Evolutionary conservation across 192 early-diverging fungal species (phyloP), one percentile per base, ranked within the genome.

Genomic region (Coemansia sp.): DNA sequence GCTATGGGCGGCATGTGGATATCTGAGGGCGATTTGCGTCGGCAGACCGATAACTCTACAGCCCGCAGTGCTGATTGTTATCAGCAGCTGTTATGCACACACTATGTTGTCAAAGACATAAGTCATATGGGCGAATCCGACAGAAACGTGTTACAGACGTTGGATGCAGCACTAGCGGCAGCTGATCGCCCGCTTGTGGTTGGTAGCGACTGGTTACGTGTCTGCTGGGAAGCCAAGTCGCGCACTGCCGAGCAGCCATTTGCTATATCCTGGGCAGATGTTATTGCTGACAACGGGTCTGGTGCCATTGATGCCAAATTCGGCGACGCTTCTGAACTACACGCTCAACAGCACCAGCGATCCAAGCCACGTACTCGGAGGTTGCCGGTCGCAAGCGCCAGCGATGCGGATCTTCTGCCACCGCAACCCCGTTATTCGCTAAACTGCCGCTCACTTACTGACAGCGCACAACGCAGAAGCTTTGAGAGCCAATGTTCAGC

Each of bases 81-180:
- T 15, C 34, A 37, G 42, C 17, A 4, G 42, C 36, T 19, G 22
- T n/a, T 40, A 10, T 70, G 62, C 34, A 75, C 73, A 5, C 73
- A 75, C 26, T 75, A 51, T 62, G 54, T 75, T 2, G 68, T 70
- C 21, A 68, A 51, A 19, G 64, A 70, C 34, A 62, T 64, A 15
- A 67, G 62, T 19, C 14, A 11, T n/a, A 59, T 59, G 20, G 42
- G 22, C n/a, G n/a, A 5, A n/a, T 19, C 40, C 15, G 58, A 59
- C 20, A 42, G 23, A 23, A 14, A 9, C 17, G 19, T 34, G 25
- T 38, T 59, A 21, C 57, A 19, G 5, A 10, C 22, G 42, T 40
- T 59, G 8, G 36, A 50, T 9, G 8, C 48, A 50, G 4, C 11
- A 10, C 12, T 6, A 17, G 19, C 57, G 14, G 2, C 22, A 10